phyloP scores from a whole-genome alignment of 192 early-diverging fungal species.

The Nowakowskiella sp. region DNA sequence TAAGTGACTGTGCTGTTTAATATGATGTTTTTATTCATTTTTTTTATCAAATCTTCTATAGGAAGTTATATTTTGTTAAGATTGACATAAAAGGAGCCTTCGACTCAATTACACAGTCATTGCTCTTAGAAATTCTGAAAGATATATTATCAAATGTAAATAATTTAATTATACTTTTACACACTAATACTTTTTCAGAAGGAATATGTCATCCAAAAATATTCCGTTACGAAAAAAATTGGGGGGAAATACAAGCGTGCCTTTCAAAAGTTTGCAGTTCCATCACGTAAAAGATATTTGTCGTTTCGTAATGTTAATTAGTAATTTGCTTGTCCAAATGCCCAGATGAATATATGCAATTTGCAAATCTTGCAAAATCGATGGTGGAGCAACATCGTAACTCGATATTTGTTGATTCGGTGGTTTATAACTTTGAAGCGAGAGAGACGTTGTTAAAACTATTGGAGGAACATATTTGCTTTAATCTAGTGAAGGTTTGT shows the following conservation, averaged over 20 bases:
- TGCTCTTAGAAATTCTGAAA: constrained; percentile 49
- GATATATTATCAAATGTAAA: constrained; percentile 43
- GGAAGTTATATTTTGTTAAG: constrained; percentile 67
- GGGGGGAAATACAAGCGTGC: constrained; percentile 23
- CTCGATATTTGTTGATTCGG: constrained; percentile 65
- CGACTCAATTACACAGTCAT: constrained; percentile 73
- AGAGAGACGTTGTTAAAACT: constrained; percentile 34
- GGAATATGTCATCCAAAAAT: constrained; percentile 63
- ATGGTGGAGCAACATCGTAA: constrained; percentile 43
- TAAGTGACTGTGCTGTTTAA: not conserved
- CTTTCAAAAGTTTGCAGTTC: constrained; percentile 23
- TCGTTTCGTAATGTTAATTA: not conserved
- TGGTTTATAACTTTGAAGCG: constrained; percentile 46
- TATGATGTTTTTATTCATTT: constrained; percentile 7
- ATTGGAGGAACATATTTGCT: constrained; percentile 55
- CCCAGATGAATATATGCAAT: constrained; percentile 35
- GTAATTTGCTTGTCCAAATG: not conserved
- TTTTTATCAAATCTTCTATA: not conserved
- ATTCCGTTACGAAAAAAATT: constrained; percentile 38
- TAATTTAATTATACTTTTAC: not conserved
- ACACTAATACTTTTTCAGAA: constrained; percentile 28
- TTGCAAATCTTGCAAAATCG: constrained; percentile 29
- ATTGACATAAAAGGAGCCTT: constrained; percentile 71
- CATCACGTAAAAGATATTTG: constrained; percentile 15
- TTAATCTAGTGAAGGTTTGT: constrained; percentile 54